Evolutionary conservation across 345 rosid genomes (phyloP).

Genomic region (Zanthoxylum bungeanum): DNA sequence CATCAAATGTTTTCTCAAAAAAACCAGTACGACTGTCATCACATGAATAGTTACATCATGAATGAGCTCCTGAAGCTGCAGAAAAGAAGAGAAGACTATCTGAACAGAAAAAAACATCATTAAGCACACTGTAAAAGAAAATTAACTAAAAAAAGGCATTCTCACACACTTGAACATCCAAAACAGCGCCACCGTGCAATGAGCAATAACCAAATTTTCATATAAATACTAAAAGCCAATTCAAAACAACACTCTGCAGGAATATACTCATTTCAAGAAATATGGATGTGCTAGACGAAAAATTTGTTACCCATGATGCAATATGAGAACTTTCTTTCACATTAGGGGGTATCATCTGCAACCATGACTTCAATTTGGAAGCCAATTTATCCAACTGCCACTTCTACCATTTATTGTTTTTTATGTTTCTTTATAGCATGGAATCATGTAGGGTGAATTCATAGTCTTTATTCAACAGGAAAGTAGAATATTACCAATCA

Average conservation of each 20-base stretch:
- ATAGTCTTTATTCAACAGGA: not conserved
- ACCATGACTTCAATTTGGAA: slow-evolving; percentile 11
- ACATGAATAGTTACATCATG: slow-evolving; percentile 9
- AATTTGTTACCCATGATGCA: too few species aligned
- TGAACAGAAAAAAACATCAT: slow-evolving; percentile 4
- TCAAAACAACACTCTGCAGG: slow-evolving; percentile 3
- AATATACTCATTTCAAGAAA: not conserved
- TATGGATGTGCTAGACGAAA: not conserved
- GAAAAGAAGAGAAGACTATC: slow-evolving; percentile 6
- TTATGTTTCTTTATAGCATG: not conserved
- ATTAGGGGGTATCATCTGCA: slow-evolving; percentile 8
- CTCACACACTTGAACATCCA: slow-evolving; percentile 8
- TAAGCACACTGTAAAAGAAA: not conserved
- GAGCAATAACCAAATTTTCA: too few species aligned
- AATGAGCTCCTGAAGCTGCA: slow-evolving; percentile 7
- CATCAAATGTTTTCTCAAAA: slow-evolving; percentile 10
- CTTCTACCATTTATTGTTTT: not conserved
- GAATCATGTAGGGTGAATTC: not conserved
- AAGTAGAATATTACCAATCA: slow-evolving; percentile 8
- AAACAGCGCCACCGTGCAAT: slow-evolving; percentile 10
- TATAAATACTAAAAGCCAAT: too few species aligned
- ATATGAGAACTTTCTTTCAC: not conserved
- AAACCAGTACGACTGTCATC: slow-evolving; percentile 12
- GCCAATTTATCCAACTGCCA: slow-evolving; percentile 10
- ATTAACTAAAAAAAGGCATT: slow-evolving; percentile 11